A percentile compares a stretch with the other conserved stretches of the same genome.
Evolutionary conservation across 257 asterid genomes (phyloP).

Genomic region (Ajuga chamaepitys): DNA sequence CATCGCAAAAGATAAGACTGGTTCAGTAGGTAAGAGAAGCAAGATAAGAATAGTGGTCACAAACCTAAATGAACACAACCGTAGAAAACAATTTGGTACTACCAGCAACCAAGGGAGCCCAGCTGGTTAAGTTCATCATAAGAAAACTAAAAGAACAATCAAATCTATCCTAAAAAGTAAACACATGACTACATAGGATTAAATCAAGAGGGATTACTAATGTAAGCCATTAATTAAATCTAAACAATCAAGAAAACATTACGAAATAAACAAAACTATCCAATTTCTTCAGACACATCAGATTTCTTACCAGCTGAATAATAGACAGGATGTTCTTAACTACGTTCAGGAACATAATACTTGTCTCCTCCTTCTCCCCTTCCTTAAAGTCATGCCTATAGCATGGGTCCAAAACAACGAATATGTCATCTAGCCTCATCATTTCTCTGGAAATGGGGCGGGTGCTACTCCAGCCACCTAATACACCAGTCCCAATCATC

Average conservation of each 20-base stretch:
- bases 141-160: neutral
- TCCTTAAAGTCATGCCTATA: constrained; percentile 55
- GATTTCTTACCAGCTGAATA: constrained; percentile 65
- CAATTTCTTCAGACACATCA: too few relatives aligned
- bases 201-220: neutral
- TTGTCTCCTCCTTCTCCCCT: constrained; percentile 31
- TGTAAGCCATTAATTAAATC: too few relatives aligned
- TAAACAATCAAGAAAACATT: neutral
- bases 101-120: too few relatives aligned
- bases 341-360: constrained; percentile 39
- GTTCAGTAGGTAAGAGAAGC: too few relatives aligned
- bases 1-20: too few relatives aligned
- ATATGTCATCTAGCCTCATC: constrained; percentile 64
- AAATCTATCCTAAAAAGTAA: neutral
- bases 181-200: neutral
- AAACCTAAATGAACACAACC: too few relatives aligned
- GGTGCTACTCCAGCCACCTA: constrained; percentile 97
- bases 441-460: constrained; percentile 73
- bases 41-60: too few relatives aligned
- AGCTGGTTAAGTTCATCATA: too few relatives aligned
- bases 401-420: constrained; percentile 94
- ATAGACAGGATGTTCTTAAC: constrained; percentile 55
- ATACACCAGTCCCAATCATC: constrained; percentile 97
- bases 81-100: too few relatives aligned
- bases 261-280: neutral